Conservation (phyloP, 345 rosid genomes). For the Theobroma cacao region DNA sequence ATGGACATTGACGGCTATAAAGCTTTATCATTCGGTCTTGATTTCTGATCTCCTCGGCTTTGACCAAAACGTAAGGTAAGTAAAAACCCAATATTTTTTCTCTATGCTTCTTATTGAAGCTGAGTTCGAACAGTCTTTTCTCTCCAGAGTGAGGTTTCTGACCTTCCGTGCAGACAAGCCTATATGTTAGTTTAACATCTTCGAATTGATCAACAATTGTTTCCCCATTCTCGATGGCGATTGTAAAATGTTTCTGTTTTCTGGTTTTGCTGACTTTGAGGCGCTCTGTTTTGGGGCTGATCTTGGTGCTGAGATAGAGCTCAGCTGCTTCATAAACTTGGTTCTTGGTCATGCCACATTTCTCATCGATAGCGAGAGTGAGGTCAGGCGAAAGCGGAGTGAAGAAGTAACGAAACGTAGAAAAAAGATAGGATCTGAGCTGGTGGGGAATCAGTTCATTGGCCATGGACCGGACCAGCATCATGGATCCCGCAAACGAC, state of each 20-base stretch:
- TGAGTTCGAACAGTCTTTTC: slow-evolving; percentile 44
- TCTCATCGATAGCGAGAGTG: slow-evolving; percentile 49
- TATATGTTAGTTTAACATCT: slow-evolving; percentile 52
- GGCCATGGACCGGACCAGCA: slow-evolving; percentile 49
- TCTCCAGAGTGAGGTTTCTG: slow-evolving; percentile 8
- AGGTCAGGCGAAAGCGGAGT: slow-evolving; percentile 40
- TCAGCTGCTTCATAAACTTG: slow-evolving; percentile 47
- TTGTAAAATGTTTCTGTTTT: slow-evolving; percentile 44
- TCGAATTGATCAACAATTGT: slow-evolving; percentile 45
- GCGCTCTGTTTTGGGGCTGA: slow-evolving; percentile 33
- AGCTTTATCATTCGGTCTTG: slow-evolving; percentile 49
- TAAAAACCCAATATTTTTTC: slow-evolving; percentile 46
- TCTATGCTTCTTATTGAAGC: slow-evolving; percentile 52
- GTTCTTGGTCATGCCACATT: slow-evolving; percentile 41
- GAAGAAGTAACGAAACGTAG: slow-evolving; percentile 30
- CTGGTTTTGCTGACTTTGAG: slow-evolving; percentile 53
- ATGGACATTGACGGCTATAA: slow-evolving; percentile 21
- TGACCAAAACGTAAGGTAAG: slow-evolving; percentile 46
- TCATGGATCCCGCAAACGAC: slow-evolving; percentile 50
- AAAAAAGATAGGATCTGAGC: slow-evolving; percentile 29
- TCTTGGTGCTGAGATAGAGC: slow-evolving; percentile 37
- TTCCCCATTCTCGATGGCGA: slow-evolving; percentile 53
- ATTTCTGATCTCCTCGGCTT: slow-evolving; percentile 40
- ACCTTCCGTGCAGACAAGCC: slow-evolving; percentile 41
- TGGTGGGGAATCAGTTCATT: slow-evolving; percentile 42